Evolutionary conservation across 345 rosid genomes (phyloP).

Genomic region (Pistacia vera): DNA sequence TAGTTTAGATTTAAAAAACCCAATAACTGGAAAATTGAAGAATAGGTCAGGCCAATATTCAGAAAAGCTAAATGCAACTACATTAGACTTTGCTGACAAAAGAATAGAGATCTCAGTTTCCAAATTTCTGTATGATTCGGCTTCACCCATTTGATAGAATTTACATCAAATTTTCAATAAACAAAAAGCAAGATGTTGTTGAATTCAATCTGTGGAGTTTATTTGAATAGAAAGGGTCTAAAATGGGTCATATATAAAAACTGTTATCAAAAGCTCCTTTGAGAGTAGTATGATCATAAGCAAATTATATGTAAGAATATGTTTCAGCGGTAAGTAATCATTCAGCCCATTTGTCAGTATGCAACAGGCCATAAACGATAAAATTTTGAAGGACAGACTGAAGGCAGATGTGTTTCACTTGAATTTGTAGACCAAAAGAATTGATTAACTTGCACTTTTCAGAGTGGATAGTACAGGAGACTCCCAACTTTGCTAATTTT

Average conservation of each 20-base stretch:
- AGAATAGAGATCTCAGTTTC: too few species aligned
- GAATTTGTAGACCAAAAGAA: conserved; percentile 29
- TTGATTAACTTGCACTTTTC: conserved; percentile 12
- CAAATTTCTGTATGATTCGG: not conserved
- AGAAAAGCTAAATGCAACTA: not conserved
- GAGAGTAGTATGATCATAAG: too few species aligned
- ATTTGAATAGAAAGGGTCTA: too few species aligned
- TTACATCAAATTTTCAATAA: too few species aligned
- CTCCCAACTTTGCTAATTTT: not conserved
- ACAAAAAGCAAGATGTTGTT: not conserved
- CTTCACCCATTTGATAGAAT: not conserved
- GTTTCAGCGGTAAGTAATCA: conserved; percentile 21
- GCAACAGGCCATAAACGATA: not conserved
- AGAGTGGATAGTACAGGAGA: conserved; percentile 36
- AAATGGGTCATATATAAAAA: too few species aligned
- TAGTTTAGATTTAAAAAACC: not conserved
- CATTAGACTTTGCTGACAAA: too few species aligned
- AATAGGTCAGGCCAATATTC: not conserved
- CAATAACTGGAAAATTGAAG: too few species aligned
- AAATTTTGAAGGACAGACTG: not conserved
- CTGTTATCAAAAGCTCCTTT: too few species aligned
- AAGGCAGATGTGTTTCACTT: conserved; percentile 36
- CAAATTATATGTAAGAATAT: too few species aligned
- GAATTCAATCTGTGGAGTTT: too few species aligned
- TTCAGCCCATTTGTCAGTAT: conserved; percentile 19